Evolutionary conservation across 768 basidiomycete species (phyloP), one percentile per base, ranked within the genome.

Genomic region (Termitomyces sp.): DNA sequence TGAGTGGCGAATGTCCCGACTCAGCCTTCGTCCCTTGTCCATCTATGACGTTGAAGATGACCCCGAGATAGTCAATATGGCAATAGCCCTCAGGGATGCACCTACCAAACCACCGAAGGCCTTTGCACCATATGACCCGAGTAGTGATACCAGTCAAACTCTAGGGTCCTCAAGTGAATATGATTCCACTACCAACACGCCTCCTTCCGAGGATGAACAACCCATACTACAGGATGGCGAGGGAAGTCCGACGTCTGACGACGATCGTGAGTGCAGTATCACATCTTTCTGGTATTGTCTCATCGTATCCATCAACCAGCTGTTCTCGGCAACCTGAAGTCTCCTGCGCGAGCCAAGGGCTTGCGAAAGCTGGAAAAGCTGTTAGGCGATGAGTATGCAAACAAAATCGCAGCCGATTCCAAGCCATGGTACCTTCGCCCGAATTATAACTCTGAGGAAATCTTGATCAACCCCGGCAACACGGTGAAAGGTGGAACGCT

Each of bases 401-500:
- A 79, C 65, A 74, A 78, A 68, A 69, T 78, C 22, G 75, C 77
- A 50, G 73, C 77, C 16, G 81, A 81, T 61, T 69, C 72, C 4
- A 76, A 77, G 68, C 92, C 96, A 2, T 93, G 91, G 92, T 98
- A 92, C 74, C 81, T 99, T 52, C 85, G 86, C 7, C 85, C 90
- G 11, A 91, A 91, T 66, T 92, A 92, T 71, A 83, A 79, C 59
- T 84, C 86, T 42, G 81, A 81, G 9, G 95, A 98, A 59, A 90
- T 98, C 63, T 74, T 91, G 52, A 89, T 96, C 67, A 91, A 94
- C 64, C 83, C 89, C 4, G 93, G 96, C 69, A 88, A 90, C 33
- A 81, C 84, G 53, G 88, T 98, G 57, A 84, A 89, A 48, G 97
- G 91, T 24, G 97, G 95, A 3, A 94, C 95, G 0, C 81, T 95